phyloP scores from a whole-genome alignment of 2,329 filamentous ascomycete species.

The Ophiostoma piceae region DNA sequence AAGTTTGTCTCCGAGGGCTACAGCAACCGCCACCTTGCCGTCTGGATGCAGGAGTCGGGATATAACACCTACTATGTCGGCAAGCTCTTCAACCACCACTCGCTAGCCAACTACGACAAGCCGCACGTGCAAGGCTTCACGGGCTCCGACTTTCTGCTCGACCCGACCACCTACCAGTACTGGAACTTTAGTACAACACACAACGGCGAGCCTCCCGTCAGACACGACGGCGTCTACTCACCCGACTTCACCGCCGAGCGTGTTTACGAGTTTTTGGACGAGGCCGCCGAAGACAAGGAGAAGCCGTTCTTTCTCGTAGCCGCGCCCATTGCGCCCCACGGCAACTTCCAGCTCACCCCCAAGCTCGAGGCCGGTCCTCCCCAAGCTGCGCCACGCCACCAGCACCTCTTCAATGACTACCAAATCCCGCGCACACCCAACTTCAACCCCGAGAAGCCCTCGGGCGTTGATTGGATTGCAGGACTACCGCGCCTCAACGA shows the following conservation, averaged over 20 bases:
- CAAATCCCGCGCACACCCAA: constrained; percentile 56
- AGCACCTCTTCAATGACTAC: constrained; percentile 54
- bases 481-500: constrained; percentile 39
- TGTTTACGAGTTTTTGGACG: constrained; percentile 40
- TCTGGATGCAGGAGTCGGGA: constrained; percentile 63
- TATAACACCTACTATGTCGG: constrained; percentile 69
- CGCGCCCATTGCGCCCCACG: constrained; percentile 62
- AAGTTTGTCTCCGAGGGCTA: constrained; percentile 61
- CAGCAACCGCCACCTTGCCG: constrained; percentile 62
- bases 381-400: constrained; percentile 54
- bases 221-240: constrained; percentile 48
- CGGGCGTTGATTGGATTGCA: constrained; percentile 43
- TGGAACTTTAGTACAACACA: constrained; percentile 55
- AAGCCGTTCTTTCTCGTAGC: constrained; percentile 63
- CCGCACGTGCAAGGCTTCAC: constrained; percentile 56
- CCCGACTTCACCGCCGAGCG: constrained; percentile 15
- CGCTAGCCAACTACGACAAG: constrained; percentile 54
- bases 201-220: constrained; percentile 50
- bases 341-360: constrained; percentile 40
- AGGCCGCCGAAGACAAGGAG: constrained; percentile 46
- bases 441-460: constrained; percentile 58
- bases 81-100: constrained; percentile 57
- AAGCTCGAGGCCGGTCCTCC: constrained; percentile 24
- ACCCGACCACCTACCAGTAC: constrained; percentile 60
- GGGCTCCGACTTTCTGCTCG: constrained; percentile 50